A percentile compares a stretch with the other conserved stretches of the same genome.
These are phyloP conservation scores for Magnolia officinalis DNA, from an alignment of 164 flowering plant species.

Conservation along the genomic window DNA sequence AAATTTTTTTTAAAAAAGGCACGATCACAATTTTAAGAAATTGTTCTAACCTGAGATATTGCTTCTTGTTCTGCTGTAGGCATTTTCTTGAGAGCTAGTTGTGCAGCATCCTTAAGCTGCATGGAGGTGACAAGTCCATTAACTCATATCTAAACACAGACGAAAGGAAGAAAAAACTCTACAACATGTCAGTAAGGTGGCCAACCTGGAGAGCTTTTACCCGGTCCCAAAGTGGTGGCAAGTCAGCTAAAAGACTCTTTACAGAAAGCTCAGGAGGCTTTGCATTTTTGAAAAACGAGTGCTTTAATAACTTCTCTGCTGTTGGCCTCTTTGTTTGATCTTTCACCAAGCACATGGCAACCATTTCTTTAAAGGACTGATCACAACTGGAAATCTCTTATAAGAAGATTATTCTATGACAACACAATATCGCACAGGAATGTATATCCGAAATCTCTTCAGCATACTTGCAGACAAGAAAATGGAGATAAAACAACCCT, in stretches of 20 bases:
- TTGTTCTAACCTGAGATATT: slow-evolving; percentile 70
- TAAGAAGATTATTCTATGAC: slow-evolving; percentile 35
- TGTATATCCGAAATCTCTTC: neutral
- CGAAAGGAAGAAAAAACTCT: neutral
- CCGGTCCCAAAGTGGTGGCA: slow-evolving; percentile 96
- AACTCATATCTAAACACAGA: slow-evolving; percentile 6
- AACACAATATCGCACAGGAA: slow-evolving; percentile 2
- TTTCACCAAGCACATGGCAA: slow-evolving; percentile 99
- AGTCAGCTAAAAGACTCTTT: slow-evolving; percentile 64
- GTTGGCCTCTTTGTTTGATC: slow-evolving; percentile 98
- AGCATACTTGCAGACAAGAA: neutral
- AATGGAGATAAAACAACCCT: neutral
- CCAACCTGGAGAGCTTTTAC: slow-evolving; percentile 90
- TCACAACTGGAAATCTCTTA: slow-evolving; percentile 56
- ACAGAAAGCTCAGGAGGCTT: slow-evolving; percentile 87
- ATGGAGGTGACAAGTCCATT: slow-evolving; percentile 6
- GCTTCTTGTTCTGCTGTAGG: slow-evolving; percentile 98
- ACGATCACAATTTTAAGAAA: neutral
- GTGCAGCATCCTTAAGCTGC: slow-evolving; percentile 96
- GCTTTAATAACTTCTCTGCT: slow-evolving; percentile 84
- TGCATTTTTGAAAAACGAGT: slow-evolving; percentile 81
- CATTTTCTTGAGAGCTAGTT: slow-evolving; percentile 91
- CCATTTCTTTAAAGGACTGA: slow-evolving; percentile 99
- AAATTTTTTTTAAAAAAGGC: neutral
- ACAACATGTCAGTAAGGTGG: slow-evolving; percentile 6